Evolutionary conservation across 495 filamentous ascomycete species (phyloP), one percentile per base, ranked within the genome.

Genomic region (Viridothelium virens): DNA sequence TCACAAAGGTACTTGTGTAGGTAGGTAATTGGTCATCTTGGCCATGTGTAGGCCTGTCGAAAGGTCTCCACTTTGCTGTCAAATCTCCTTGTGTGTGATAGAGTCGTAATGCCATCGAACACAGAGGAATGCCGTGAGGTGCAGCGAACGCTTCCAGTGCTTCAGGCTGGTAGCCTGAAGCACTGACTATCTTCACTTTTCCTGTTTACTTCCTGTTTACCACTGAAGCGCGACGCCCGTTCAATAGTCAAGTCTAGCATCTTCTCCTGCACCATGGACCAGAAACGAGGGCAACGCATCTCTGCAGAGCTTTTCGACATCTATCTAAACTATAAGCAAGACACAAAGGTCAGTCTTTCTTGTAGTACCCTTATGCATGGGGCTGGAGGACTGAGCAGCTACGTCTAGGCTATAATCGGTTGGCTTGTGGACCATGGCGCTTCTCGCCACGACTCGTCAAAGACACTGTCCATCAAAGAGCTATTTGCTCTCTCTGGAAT

Each of bases 301-400:
- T 64, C 70, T 63, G 64, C 70, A 0, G 37, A 56, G n/a, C 65
- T 70, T 12, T 64, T 69, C 31, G 61, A 65, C 38, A 25, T 62
- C 2, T 72, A 72, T 39, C 56, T 72, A 6, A 68, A 69, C n/a
- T 74, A 74, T 68, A 74, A 74, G 63, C 64, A 72, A 63, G 68
- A 70, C 66, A 74, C 72, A 9, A 65, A 63, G 53, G 53, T 59
- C 36, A n/a, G 53, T 25, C 48, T 5, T 53, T 25, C 16, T 25
- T 25, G 11, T 14, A 11, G 48, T 5, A 14, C 9, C 48, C 11
- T 14, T 25, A 53, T 18, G 18, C 11, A 18, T 16, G 48, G 18
- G 3, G 36, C 10, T 3, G 7, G 6, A 59, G 10, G 7, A 18
- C 53, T 36, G 53, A 59, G 5, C 7, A 2, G 6, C 53, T 34